Percentiles rank a stretch among this genome's conserved stretches.
phyloP scores from a whole-genome alignment of 2,329 filamentous ascomycete species.

The Fusarium tanahbumbuense region DNA sequence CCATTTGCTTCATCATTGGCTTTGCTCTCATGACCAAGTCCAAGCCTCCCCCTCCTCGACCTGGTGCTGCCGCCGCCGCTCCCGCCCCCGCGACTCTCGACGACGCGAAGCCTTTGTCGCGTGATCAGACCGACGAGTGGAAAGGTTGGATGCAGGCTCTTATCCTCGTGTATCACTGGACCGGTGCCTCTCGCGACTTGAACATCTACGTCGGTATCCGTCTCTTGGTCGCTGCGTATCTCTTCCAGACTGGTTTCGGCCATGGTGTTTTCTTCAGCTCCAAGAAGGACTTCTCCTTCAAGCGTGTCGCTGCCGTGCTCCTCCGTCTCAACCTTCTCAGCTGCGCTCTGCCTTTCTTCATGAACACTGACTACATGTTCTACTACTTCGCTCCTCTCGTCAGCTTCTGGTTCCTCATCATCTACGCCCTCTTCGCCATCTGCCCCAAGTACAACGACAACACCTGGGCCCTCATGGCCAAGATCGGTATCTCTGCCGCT shows the following conservation, averaged over 20 bases:
- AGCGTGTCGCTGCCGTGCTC: slow-evolving; percentile 62
- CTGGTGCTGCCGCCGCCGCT: slow-evolving; percentile 3
- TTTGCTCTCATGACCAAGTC: slow-evolving; percentile 40
- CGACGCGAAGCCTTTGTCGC: slow-evolving; percentile 46
- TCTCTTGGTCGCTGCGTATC: slow-evolving; percentile 67
- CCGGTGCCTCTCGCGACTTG: slow-evolving; percentile 56
- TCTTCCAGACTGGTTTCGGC: slow-evolving; percentile 72
- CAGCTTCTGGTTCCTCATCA: slow-evolving; percentile 71
- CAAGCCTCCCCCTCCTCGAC: slow-evolving; percentile 13
- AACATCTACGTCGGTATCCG: slow-evolving; percentile 66
- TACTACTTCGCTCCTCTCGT: slow-evolving; percentile 70
- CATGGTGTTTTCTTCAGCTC: slow-evolving; percentile 69
- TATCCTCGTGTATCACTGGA: slow-evolving; percentile 66
- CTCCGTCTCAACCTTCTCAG: slow-evolving; percentile 68
- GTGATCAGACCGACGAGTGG: slow-evolving; percentile 71
- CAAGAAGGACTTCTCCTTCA: slow-evolving; percentile 66
- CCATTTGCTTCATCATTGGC: slow-evolving; percentile 27
- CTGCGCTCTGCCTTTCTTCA: slow-evolving; percentile 64
- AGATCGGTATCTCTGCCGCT: slow-evolving; percentile 59
- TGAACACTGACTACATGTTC: slow-evolving; percentile 62
- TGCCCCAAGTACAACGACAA: slow-evolving; percentile 57
- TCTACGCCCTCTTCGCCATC: slow-evolving; percentile 63
- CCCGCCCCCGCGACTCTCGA: slow-evolving; percentile 26
- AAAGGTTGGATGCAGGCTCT: slow-evolving; percentile 73
- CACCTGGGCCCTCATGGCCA: slow-evolving; percentile 57